These are phyloP conservation scores for Aspergillus diversus DNA, from an alignment of 495 filamentous ascomycete species.

Conservation along the genomic window DNA sequence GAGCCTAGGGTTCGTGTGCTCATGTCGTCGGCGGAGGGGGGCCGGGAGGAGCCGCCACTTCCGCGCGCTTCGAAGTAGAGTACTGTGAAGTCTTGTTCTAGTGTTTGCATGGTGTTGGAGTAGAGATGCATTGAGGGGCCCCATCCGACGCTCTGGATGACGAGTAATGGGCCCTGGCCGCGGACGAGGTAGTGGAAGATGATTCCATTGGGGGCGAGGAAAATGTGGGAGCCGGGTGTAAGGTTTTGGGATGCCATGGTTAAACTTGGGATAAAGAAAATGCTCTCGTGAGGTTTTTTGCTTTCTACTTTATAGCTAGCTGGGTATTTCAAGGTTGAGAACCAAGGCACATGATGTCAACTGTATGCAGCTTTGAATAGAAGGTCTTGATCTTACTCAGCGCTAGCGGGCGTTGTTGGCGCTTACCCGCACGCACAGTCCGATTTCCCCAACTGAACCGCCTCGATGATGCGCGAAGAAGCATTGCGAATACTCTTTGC, in stretches of 20 bases:
- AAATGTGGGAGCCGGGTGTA: neutral
- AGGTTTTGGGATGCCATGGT: neutral
- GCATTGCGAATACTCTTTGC: too few species aligned
- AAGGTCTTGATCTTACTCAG: neutral
- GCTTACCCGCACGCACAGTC: too few species aligned
- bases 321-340: too few species aligned
- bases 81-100: neutral
- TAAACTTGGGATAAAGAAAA: too few species aligned
- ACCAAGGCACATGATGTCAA: neutral
- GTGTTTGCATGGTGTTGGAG: neutral
- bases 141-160: constrained; percentile 12
- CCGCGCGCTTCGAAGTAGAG: constrained; percentile 12
- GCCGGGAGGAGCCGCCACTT: neutral
- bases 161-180: constrained; percentile 7
- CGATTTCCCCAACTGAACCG: too few species aligned
- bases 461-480: too few species aligned
- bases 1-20: constrained; percentile 20
- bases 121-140: constrained; percentile 12
- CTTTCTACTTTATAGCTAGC: neutral
- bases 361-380: neutral
- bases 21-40: constrained; percentile 11
- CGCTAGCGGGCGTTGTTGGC: neutral
- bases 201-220: constrained; percentile 3
- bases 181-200: constrained; percentile 14
- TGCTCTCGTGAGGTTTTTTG: too few species aligned